Percentiles rank a stretch among this genome's conserved stretches.
These are phyloP conservation scores for Sclerospora graminicola DNA, from an alignment of 352 stramenopile species.

Conservation along the genomic window DNA sequence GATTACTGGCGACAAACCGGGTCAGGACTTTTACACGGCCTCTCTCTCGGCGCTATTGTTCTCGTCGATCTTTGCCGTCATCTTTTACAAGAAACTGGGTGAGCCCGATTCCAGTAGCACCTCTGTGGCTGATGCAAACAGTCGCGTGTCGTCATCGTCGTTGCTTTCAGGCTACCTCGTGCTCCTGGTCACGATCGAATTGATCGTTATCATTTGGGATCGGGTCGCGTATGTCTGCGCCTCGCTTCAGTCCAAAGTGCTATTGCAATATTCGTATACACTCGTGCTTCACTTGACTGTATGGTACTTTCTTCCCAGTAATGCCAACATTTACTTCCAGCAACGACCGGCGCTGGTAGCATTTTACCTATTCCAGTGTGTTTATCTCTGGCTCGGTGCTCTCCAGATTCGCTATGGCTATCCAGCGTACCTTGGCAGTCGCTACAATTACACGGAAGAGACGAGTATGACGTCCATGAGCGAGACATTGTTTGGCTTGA, in stretches of 20 bases:
- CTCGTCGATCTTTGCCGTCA: conserved; percentile 52
- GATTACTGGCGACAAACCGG: conserved; percentile 68
- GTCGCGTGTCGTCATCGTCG: conserved; percentile 49
- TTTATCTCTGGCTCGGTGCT: conserved; percentile 64
- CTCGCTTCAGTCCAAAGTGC: conserved; percentile 64
- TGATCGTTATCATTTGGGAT: conserved; percentile 82
- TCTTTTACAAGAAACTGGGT: conserved; percentile 71
- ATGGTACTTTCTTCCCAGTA: conserved; percentile 63
- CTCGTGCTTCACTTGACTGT: conserved; percentile 59
- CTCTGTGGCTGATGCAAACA: conserved; percentile 29
- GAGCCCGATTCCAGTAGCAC: conserved; percentile 35
- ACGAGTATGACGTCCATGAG: conserved; percentile 36
- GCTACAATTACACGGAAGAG: conserved; percentile 60
- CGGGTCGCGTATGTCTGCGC: conserved; percentile 69
- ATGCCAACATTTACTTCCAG: conserved; percentile 78
- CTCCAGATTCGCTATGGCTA: conserved; percentile 84
- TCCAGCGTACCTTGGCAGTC: conserved; percentile 68
- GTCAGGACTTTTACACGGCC: conserved; percentile 60
- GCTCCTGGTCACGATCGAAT: conserved; percentile 66
- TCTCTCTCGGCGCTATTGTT: conserved; percentile 60
- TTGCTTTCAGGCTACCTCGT: conserved; percentile 83
- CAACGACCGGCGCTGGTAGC: conserved; percentile 49
- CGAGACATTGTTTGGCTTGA: conserved; percentile 60
- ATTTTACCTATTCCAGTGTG: conserved; percentile 76
- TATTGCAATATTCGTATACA: conserved; percentile 68